Evolutionary conservation across 345 rosid genomes (phyloP).

Genomic region (Raphanus sativus): DNA sequence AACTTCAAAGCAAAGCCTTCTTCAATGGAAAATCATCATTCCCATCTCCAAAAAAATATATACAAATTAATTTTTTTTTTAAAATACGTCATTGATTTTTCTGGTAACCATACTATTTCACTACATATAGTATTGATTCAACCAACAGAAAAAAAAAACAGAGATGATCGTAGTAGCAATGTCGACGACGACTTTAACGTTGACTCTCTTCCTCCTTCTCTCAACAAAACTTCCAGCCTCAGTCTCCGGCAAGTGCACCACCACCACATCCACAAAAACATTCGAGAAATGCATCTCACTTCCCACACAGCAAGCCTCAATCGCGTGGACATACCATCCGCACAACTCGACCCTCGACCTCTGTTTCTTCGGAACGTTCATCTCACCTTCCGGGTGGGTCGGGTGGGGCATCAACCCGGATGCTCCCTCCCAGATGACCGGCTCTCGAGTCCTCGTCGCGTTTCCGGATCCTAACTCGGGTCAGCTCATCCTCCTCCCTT

Average conservation of each 20-base stretch:
- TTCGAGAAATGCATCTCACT: slow-evolving; percentile 76
- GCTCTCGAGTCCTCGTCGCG: slow-evolving; percentile 76
- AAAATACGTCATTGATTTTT: slow-evolving; percentile 5
- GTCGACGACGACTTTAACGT: slow-evolving; percentile 3
- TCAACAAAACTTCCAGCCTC: slow-evolving; percentile 27
- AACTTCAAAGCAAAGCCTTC: slow-evolving; percentile 56
- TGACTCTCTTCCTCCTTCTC: slow-evolving; percentile 33
- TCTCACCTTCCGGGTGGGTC: slow-evolving; percentile 97
- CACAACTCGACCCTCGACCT: slow-evolving; percentile 79
- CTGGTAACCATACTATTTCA: slow-evolving; percentile 15
- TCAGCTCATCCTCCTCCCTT: slow-evolving; percentile 74
- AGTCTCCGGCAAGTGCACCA: slow-evolving; percentile 58
- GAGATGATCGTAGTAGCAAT: slow-evolving; percentile 23
- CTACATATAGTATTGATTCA: not conserved
- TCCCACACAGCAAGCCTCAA: slow-evolving; percentile 91
- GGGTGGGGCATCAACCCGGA: slow-evolving; percentile 85
- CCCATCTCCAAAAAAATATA: not conserved
- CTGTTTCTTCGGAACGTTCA: slow-evolving; percentile 85
- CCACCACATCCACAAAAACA: slow-evolving; percentile 52
- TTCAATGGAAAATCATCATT: slow-evolving; percentile 18
- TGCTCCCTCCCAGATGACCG: slow-evolving; percentile 70
- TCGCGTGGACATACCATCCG: slow-evolving; percentile 90
- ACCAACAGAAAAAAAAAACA: not conserved
- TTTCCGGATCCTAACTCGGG: slow-evolving; percentile 91
- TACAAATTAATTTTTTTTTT: not conserved